Percentiles rank a stretch among this genome's conserved stretches.
phyloP scores from a whole-genome alignment of 495 filamentous ascomycete genomes.

The Xylaria telfairii region DNA sequence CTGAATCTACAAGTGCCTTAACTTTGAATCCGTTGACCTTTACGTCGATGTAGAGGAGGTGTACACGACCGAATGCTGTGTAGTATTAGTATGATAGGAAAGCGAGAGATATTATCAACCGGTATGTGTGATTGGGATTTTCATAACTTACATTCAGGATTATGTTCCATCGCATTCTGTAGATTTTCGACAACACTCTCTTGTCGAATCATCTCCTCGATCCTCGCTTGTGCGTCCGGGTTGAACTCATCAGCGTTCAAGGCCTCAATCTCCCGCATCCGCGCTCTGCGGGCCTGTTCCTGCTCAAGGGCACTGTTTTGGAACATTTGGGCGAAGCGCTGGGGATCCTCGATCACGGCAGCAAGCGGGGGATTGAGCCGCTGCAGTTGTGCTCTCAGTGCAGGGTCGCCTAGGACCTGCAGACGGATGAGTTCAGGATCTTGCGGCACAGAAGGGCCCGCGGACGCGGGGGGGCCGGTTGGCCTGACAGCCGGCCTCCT shows the following conservation, averaged over 20 bases:
- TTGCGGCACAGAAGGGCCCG: conserved; percentile 37
- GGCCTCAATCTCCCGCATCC: conserved; percentile 74
- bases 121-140: conserved; percentile 9
- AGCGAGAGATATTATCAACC: conserved; percentile 22
- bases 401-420: conserved; percentile 81
- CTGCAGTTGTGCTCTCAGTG: conserved; percentile 69
- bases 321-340: conserved; percentile 74
- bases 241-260: conserved; percentile 94
- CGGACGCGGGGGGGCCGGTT: not conserved
- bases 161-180: conserved; percentile 93
- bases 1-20: conserved; percentile 97
- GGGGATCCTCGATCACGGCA: conserved; percentile 76
- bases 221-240: conserved; percentile 84
- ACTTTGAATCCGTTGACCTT: conserved; percentile 91
- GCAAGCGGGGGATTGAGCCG: conserved; percentile 76
- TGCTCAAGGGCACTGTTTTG: conserved; percentile 69
- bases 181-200: conserved; percentile 92
- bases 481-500: conserved; percentile 38
- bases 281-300: conserved; percentile 70
- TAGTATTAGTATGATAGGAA: conserved; percentile 6
- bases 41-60: conserved; percentile 95
- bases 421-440: conserved; percentile 85
- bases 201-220: conserved; percentile 95
- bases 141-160: conserved; percentile 79
- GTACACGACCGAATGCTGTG: conserved; percentile 87